Evolutionary conservation across 1,139 yeast species (phyloP).

Genomic region (Blastobotrys indianensis): DNA sequence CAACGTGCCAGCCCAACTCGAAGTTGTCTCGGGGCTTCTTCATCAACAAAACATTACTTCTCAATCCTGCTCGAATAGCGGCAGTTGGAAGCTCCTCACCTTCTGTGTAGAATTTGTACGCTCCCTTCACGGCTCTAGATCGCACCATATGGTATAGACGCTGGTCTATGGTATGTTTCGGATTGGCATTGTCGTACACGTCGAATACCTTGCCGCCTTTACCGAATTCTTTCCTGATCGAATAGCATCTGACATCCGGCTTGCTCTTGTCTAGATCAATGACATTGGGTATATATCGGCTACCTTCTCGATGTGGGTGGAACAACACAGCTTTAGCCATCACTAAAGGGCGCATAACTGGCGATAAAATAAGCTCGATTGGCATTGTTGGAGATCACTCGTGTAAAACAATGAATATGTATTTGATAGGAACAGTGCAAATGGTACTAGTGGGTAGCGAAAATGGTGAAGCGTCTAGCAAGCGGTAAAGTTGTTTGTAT

Average conservation of each 20-base stretch:
- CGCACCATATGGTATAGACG: constrained; percentile 49
- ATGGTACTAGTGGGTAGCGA: background rate
- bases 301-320: constrained; percentile 53
- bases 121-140: constrained; percentile 60
- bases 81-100: constrained; percentile 55
- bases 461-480: background rate
- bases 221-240: constrained; percentile 50
- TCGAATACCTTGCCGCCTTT: constrained; percentile 52
- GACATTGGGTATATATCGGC: constrained; percentile 51
- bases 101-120: constrained; percentile 50
- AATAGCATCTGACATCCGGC: constrained; percentile 38
- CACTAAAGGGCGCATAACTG: constrained; percentile 55
- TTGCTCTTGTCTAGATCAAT: constrained; percentile 39
- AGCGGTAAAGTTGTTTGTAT: background rate
- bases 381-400: constrained; percentile 44
- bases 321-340: constrained; percentile 49
- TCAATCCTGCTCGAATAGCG: constrained; percentile 51
- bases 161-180: constrained; percentile 27
- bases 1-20: constrained; percentile 60
- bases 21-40: constrained; percentile 44
- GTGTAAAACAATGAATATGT: no score
- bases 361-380: constrained; percentile 51
- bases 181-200: constrained; percentile 45
- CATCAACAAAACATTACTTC: constrained; percentile 51
- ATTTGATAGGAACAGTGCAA: no score